phyloP scores from a whole-genome alignment of 768 basidiomycete genomes.

The Tricholoma flavovirens region DNA sequence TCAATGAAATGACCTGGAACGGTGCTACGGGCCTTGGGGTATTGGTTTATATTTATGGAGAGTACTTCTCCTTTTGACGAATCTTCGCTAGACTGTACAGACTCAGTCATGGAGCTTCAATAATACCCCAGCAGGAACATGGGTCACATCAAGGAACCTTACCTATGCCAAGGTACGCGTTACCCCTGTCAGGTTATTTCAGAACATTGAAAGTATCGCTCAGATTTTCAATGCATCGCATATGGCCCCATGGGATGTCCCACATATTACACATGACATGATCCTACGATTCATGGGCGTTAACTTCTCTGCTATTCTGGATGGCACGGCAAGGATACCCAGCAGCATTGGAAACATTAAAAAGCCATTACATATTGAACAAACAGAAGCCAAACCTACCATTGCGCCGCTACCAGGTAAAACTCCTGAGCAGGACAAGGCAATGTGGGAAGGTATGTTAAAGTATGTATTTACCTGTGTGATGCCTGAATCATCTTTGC shows the following conservation, averaged over 20 bases:
- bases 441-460: slow-evolving; percentile 82
- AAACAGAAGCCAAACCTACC: slow-evolving; percentile 30
- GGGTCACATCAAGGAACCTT: slow-evolving; percentile 84
- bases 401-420: slow-evolving; percentile 41
- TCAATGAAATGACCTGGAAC: slow-evolving; percentile 80
- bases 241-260: slow-evolving; percentile 90
- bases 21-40: slow-evolving; percentile 83
- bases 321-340: slow-evolving; percentile 75
- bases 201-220: neutral
- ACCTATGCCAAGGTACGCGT: slow-evolving; percentile 81
- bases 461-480: neutral
- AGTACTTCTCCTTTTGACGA: slow-evolving; percentile 4
- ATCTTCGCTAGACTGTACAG: slow-evolving; percentile 47
- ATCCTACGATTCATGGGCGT: slow-evolving; percentile 95
- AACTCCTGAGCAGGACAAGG: slow-evolving; percentile 72
- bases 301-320: slow-evolving; percentile 76
- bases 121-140: slow-evolving; percentile 76
- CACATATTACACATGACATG: slow-evolving; percentile 92
- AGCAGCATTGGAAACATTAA: slow-evolving; percentile 68
- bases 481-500: slow-evolving; percentile 3
- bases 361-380: slow-evolving; percentile 60
- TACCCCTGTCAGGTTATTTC: neutral
- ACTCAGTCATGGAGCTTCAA: slow-evolving; percentile 74
- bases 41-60: slow-evolving; percentile 9
- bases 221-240: slow-evolving; percentile 92